Conservation (phyloP, 345 rosid genomes). For the Acer campestre region DNA sequence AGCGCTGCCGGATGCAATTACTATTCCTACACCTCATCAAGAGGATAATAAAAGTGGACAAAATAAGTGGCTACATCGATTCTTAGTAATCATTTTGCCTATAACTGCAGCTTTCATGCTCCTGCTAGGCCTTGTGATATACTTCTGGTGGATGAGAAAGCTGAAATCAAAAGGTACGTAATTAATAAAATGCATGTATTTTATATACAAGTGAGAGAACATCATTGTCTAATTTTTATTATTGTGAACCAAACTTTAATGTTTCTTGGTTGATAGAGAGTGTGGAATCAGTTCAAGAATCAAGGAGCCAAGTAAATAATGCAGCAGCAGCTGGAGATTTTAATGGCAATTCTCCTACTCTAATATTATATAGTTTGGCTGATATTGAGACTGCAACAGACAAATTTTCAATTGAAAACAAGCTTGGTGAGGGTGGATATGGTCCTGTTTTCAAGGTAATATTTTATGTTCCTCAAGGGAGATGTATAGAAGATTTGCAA, state of each 20-base stretch:
- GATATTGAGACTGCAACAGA: conserved; percentile 34
- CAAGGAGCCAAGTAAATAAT: not conserved
- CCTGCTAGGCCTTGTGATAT: conserved; percentile 16
- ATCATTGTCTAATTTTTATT: too few species aligned
- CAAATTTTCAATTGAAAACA: conserved; percentile 31
- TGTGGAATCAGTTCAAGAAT: not conserved
- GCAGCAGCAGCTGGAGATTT: not conserved
- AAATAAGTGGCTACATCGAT: conserved; percentile 6
- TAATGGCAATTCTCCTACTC: not conserved
- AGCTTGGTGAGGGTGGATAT: conserved; percentile 49
- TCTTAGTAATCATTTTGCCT: conserved; percentile 28
- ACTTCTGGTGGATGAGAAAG: conserved; percentile 19
- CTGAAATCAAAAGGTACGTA: too few species aligned
- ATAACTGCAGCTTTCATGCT: conserved; percentile 26
- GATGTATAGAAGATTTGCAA: too few species aligned
- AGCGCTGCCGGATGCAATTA: conserved; percentile 22
- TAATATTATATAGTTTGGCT: conserved; percentile 23
- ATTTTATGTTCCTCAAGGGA: not conserved
- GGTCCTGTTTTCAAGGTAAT: conserved; percentile 51
- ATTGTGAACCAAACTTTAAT: too few species aligned
- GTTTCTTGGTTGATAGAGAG: not conserved
- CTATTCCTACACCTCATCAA: too few species aligned
- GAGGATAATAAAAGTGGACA: too few species aligned
- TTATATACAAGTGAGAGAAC: too few species aligned
- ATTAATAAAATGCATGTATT: too few species aligned